phyloP scores from a whole-genome alignment of 139 green algal species.

The Spirogloea muscicola region DNA sequence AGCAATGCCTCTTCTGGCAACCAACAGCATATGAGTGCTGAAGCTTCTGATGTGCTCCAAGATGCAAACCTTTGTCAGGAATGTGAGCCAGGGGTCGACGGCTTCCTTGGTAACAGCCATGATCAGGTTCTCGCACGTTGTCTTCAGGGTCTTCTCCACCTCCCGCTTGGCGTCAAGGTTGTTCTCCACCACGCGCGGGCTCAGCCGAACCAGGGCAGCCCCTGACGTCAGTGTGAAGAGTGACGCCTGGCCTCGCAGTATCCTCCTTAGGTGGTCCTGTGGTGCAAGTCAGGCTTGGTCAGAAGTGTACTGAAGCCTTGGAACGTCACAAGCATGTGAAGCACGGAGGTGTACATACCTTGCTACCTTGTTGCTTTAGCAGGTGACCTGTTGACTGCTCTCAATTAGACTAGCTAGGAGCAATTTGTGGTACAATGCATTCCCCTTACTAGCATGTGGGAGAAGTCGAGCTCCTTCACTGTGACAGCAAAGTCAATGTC shows the following conservation, averaged over 20 bases:
- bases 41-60: not conserved
- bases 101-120: constrained; percentile 86
- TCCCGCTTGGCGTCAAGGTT: constrained; percentile 80
- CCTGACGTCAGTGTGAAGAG: constrained; percentile 73
- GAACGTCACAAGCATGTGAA: too few relatives aligned
- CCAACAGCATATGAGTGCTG: too few relatives aligned
- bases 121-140: constrained; percentile 87
- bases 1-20: too few relatives aligned
- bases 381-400: too few relatives aligned
- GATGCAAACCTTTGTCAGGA: constrained; percentile 78
- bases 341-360: too few relatives aligned
- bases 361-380: too few relatives aligned
- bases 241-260: constrained; percentile 70
- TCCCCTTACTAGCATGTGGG: constrained; percentile 35
- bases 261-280: constrained; percentile 76
- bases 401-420: too few relatives aligned
- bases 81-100: constrained; percentile 90
- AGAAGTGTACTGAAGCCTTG: too few relatives aligned
- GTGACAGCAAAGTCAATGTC: constrained; percentile 76
- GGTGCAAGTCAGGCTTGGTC: too few relatives aligned
- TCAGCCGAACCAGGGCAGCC: constrained; percentile 78
- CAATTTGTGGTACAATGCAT: too few relatives aligned
- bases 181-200: constrained; percentile 68
- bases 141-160: constrained; percentile 89
- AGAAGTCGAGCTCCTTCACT: constrained; percentile 79